phyloP scores from a whole-genome alignment of 2,329 filamentous ascomycete species.

The Neopestalotiopsis clavispora region DNA sequence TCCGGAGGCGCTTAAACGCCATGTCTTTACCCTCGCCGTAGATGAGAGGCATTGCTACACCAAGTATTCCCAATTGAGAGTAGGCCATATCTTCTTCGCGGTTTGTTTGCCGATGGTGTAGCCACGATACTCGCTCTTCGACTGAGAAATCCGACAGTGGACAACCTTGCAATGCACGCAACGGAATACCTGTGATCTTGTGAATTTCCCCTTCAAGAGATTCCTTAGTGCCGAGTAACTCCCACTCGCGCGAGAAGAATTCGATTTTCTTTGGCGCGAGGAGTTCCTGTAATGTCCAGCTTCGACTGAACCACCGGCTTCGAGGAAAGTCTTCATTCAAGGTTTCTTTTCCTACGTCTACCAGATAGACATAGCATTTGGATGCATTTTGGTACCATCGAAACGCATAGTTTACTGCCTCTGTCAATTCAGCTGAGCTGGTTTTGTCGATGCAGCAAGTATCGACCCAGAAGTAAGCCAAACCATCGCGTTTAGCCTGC shows the following conservation, averaged over 20 bases:
- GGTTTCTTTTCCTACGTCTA: no score
- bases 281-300: not conserved
- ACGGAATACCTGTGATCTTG: not conserved
- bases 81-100: not conserved
- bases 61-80: not conserved
- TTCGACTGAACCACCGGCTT: not conserved
- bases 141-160: not conserved
- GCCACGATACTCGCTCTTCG: not conserved
- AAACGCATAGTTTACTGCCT: no score
- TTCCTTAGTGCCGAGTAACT: not conserved
- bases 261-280: not conserved
- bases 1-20: not conserved
- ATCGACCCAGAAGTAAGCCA: no score
- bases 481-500: no score
- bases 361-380: no score
- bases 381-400: no score
- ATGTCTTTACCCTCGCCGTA: not conserved
- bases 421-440: no score
- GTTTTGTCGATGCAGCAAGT: no score
- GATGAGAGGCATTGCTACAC: not conserved
- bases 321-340: no score
- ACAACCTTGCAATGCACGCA: not conserved
- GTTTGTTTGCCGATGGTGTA: not conserved
- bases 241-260: not conserved
- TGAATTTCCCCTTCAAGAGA: not conserved